phyloP scores from a whole-genome alignment of 306 rosid genomes.

The Alnus glutinosa region DNA sequence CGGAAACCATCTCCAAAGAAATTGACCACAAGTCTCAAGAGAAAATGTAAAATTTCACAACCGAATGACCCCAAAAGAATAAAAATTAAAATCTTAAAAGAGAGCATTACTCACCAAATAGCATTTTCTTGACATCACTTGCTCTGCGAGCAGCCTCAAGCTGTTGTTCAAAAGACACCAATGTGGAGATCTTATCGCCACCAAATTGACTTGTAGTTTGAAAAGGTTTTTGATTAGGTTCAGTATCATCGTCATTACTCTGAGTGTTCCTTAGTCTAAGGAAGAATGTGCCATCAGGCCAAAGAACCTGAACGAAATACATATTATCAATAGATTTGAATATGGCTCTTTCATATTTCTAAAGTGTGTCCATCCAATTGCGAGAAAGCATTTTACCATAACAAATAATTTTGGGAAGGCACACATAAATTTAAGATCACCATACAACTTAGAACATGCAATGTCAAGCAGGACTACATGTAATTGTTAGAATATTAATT shows the following conservation, averaged over 20 bases:
- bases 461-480: slow-evolving; percentile 3
- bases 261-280: slow-evolving; percentile 42
- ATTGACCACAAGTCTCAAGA: not conserved
- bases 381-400: not conserved
- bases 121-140: slow-evolving; percentile 76
- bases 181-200: slow-evolving; percentile 46
- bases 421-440: not conserved
- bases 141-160: slow-evolving; percentile 99
- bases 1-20: not conserved
- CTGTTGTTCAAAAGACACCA: slow-evolving; percentile 74
- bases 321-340: slow-evolving; percentile 25
- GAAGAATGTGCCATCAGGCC: slow-evolving; percentile 91
- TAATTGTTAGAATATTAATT: no score
- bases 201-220: slow-evolving; percentile 40
- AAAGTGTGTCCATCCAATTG: not conserved
- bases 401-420: not conserved
- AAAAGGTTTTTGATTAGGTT: slow-evolving; percentile 34
- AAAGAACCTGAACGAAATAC: slow-evolving; percentile 63
- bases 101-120: slow-evolving; percentile 66
- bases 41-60: not conserved
- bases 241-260: slow-evolving; percentile 27
- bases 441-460: not conserved
- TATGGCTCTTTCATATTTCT: slow-evolving; percentile 5
- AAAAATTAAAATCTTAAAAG: slow-evolving; percentile 6
- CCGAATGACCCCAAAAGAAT: not conserved